Evolutionary conservation across 179 eudicot genomes (phyloP), one percentile per base, ranked within the genome.

Genomic region (Carnegiea gigantea): DNA sequence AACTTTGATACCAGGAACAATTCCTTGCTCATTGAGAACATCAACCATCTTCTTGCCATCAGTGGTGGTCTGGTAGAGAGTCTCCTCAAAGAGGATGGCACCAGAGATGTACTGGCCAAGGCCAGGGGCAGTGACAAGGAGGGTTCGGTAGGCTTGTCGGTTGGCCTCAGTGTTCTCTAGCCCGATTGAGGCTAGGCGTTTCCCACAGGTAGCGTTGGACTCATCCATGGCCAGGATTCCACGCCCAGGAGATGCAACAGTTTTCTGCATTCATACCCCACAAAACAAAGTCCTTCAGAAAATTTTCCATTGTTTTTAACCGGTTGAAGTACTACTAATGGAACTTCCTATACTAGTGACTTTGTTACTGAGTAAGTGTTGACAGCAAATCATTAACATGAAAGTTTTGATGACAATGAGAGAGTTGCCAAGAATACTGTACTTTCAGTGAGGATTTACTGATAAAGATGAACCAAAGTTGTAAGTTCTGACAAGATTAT

Each of bases 171-270:
- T 93, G 93, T 94, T 94, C 88, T 94, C 98, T 15, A 94, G 90
- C 77, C 97, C 97, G 9, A 94, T 94, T 9, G 97, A 93, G 44
- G 94, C 95, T 54, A 94, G 84, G 78, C 97, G 92, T 84, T 94
- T 94, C 72, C 97, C 98, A 83, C 97, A 93, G 75, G 98, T 93
- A 0, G 97, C 98, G 54, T 93, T 94, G 1, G 98, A 94, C 85
- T 94, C 97, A 70, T 94, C 98, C 95, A 93, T 93, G 49, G 97
- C 98, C 85, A 94, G 82, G 38, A 94, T 94, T 76, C 98, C 98
- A 18, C 92, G 92, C 43, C 98, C 98, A 1, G 98, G 98, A 20
- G 95, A 89, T 79, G 98, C 97, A 21, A 94, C 79, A 3, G 90
- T 91, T 93, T 94, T 94, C 95, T 94, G 76, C 71, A 71, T 33